Evolutionary conservation across 164 flowering plant genomes (phyloP).

Genomic region (Vitis labrusca): DNA sequence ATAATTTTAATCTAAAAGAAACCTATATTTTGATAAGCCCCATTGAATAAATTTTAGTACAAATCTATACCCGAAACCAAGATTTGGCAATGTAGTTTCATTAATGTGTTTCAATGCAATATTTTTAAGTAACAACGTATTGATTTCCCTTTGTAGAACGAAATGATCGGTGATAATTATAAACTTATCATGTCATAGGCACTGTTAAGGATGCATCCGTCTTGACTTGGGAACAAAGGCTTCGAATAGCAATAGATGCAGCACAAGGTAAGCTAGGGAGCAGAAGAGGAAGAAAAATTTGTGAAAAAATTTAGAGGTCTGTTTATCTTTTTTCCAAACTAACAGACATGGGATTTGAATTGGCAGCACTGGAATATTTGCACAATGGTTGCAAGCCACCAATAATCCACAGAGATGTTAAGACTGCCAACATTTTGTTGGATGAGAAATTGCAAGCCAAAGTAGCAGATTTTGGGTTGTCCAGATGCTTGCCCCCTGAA

Average conservation of each 20-base stretch:
- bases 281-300: not conserved
- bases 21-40: too few species aligned
- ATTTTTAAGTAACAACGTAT: too few species aligned
- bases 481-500: conserved; percentile 32
- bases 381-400: conserved; percentile 55
- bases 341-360: not conserved
- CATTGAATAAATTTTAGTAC: too few species aligned
- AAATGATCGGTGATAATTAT: too few species aligned
- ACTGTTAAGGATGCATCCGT: conserved; percentile 8
- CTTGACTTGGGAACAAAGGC: conserved; percentile 35
- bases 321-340: not conserved
- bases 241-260: conserved; percentile 37
- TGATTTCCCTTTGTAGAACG: too few species aligned
- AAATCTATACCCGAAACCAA: too few species aligned
- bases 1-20: too few species aligned
- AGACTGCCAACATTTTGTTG: conserved; percentile 47
- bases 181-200: not conserved
- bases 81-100: too few species aligned
- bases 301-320: too few species aligned
- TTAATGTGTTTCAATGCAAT: too few species aligned
- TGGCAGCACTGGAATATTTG: conserved; percentile 55
- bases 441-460: conserved; percentile 44
- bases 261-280: conserved; percentile 35
- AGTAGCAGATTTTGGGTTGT: conserved; percentile 57
- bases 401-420: conserved; percentile 57